Conservation (phyloP, 1,284 basidiomycete genomes). For the Cryptococcus sp. region DNA sequence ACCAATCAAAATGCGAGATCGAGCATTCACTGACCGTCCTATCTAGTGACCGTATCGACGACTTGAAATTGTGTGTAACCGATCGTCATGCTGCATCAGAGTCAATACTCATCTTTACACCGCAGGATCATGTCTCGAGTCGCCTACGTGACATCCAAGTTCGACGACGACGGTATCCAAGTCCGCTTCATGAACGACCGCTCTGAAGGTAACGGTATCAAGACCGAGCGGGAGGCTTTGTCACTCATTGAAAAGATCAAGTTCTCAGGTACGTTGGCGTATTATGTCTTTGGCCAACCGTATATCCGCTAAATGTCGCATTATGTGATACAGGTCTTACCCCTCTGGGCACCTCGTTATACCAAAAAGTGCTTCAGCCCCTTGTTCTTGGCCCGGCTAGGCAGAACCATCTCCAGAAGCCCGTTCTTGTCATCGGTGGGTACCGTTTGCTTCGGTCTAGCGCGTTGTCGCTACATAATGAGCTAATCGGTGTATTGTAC, state of each 20-base stretch:
- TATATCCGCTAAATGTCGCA: neutral
- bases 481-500: neutral
- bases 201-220: slow-evolving; percentile 54
- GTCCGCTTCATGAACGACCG: slow-evolving; percentile 56
- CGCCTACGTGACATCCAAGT: slow-evolving; percentile 54
- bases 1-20: too few species aligned
- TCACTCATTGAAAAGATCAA: slow-evolving; percentile 53
- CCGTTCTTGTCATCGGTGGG: slow-evolving; percentile 51
- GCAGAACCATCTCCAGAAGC: slow-evolving; percentile 51
- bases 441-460: slow-evolving; percentile 1
- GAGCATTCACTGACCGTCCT: too few species aligned
- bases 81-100: slow-evolving; percentile 24
- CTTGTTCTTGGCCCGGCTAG: slow-evolving; percentile 54
- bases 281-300: neutral
- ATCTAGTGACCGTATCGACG: slow-evolving; percentile 50
- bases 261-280: slow-evolving; percentile 49
- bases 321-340: slow-evolving; percentile 36
- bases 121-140: slow-evolving; percentile 49
- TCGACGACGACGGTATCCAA: slow-evolving; percentile 56
- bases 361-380: slow-evolving; percentile 55
- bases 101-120: neutral
- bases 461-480: too few species aligned
- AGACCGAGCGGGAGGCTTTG: slow-evolving; percentile 48
- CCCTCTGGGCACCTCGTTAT: slow-evolving; percentile 53
- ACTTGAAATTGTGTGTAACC: slow-evolving; percentile 50